Conservation (phyloP, 805 yeast genomes). For the Lipomyces lipofer region DNA sequence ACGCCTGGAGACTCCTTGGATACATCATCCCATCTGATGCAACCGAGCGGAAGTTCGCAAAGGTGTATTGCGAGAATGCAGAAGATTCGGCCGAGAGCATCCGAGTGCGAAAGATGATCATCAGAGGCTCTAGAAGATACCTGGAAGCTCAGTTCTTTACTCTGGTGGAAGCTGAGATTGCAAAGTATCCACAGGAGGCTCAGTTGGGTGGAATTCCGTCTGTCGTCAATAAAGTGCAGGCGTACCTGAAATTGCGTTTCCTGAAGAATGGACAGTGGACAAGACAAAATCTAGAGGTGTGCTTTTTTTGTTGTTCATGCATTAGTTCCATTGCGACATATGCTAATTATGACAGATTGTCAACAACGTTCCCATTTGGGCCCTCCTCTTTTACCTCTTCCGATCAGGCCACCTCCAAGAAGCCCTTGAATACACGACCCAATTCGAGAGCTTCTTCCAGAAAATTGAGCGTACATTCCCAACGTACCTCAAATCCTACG, state of each 20-base stretch:
- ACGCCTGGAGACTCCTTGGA: slow-evolving; percentile 68
- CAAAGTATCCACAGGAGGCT: slow-evolving; percentile 49
- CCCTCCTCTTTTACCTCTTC: slow-evolving; percentile 75
- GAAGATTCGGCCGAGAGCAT: slow-evolving; percentile 40
- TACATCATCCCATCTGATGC: slow-evolving; percentile 43
- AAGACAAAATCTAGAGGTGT: slow-evolving; percentile 50
- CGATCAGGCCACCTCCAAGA: slow-evolving; percentile 82
- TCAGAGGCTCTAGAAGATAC: slow-evolving; percentile 56
- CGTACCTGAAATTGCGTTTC: slow-evolving; percentile 55
- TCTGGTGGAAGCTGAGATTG: slow-evolving; percentile 66
- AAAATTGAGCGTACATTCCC: slow-evolving; percentile 86
- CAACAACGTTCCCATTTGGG: slow-evolving; percentile 94
- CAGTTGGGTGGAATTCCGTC: slow-evolving; percentile 68
- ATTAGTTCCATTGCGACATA: neutral
- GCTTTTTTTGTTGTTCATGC: neutral
- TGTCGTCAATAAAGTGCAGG: slow-evolving; percentile 67
- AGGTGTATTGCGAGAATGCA: slow-evolving; percentile 36
- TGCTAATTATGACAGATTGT: slow-evolving; percentile 43
- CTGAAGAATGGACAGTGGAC: slow-evolving; percentile 51
- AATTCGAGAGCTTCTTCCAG: slow-evolving; percentile 70
- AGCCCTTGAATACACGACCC: slow-evolving; percentile 66
- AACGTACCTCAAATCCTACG: slow-evolving; percentile 70
- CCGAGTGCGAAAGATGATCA: slow-evolving; percentile 46
- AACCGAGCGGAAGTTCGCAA: slow-evolving; percentile 41
- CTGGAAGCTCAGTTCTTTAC: slow-evolving; percentile 78